A percentile compares a stretch with the other conserved stretches of the same genome.
Conservation (phyloP, 192 early-diverging fungal genomes). For the Physocladia obscura region DNA sequence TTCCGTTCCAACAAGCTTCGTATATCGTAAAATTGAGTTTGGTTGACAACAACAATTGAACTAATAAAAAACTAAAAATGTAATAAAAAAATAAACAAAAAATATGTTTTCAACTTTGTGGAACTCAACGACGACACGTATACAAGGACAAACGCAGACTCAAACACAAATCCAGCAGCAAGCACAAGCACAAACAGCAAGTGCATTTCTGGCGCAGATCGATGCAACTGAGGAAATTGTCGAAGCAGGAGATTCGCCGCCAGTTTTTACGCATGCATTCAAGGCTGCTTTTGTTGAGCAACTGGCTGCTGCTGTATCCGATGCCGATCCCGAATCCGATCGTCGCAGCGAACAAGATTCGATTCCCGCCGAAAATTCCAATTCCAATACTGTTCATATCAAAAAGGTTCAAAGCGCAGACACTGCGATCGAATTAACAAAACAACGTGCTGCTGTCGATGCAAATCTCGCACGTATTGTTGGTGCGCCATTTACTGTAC, state of each 20-base stretch:
- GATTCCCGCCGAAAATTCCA: too few relatives aligned
- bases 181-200: too few relatives aligned
- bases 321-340: not conserved
- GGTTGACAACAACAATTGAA: too few relatives aligned
- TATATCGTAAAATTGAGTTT: too few relatives aligned
- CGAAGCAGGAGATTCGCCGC: not conserved
- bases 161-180: too few relatives aligned
- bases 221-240: not conserved
- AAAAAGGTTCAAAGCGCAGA: not conserved
- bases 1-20: too few relatives aligned
- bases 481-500: conserved; percentile 6
- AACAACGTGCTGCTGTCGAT: not conserved
- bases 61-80: too few relatives aligned
- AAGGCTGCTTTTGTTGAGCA: not conserved
- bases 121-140: too few relatives aligned
- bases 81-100: too few relatives aligned
- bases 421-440: not conserved
- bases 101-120: too few relatives aligned
- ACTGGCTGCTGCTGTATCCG: not conserved
- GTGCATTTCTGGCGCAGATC: not conserved
- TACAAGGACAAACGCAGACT: too few relatives aligned
- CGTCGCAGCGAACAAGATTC: not conserved
- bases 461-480: not conserved
- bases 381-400: too few relatives aligned
- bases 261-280: not conserved